Percentiles rank a stretch among this genome's conserved stretches.
Conservation (phyloP, 2,329 filamentous ascomycete genomes). For the Escovopsis sp. region DNA sequence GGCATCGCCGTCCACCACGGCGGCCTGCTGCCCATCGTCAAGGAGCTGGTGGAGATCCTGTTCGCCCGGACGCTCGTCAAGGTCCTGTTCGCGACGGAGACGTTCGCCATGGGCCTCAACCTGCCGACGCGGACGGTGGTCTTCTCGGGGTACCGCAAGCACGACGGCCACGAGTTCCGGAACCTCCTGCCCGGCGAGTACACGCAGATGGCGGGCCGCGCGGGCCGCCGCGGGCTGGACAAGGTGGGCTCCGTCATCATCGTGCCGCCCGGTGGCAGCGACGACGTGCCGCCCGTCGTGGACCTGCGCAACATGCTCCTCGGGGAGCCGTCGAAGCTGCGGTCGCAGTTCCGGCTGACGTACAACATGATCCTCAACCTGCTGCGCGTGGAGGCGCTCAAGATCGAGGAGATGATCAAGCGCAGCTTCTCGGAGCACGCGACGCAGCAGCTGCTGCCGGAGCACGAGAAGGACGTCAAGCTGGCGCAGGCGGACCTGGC, state of each 20-base stretch:
- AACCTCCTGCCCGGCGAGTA: conserved; percentile 91
- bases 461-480: conserved; percentile 91
- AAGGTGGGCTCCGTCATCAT: conserved; percentile 90
- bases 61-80: conserved; percentile 94
- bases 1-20: conserved; percentile 96
- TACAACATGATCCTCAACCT: conserved; percentile 99
- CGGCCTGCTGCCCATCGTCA: conserved; percentile 86
- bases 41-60: conserved; percentile 92
- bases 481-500: conserved; percentile 81
- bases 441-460: conserved; percentile 82
- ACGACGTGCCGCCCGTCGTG: conserved; percentile 75
- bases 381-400: conserved; percentile 84
- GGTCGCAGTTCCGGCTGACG: conserved; percentile 90
- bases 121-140: conserved; percentile 91
- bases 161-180: conserved; percentile 82
- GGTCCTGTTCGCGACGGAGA: conserved; percentile 93
- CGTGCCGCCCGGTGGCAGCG: conserved; percentile 61
- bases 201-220: conserved; percentile 95
- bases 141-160: conserved; percentile 93
- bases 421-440: conserved; percentile 97
- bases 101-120: conserved; percentile 96
- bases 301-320: conserved; percentile 88
- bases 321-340: conserved; percentile 84
- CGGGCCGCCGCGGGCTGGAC: conserved; percentile 83
- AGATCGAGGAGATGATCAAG: conserved; percentile 99